Conservation (phyloP, 805 yeast species). For the Ogataea ramenticola region DNA sequence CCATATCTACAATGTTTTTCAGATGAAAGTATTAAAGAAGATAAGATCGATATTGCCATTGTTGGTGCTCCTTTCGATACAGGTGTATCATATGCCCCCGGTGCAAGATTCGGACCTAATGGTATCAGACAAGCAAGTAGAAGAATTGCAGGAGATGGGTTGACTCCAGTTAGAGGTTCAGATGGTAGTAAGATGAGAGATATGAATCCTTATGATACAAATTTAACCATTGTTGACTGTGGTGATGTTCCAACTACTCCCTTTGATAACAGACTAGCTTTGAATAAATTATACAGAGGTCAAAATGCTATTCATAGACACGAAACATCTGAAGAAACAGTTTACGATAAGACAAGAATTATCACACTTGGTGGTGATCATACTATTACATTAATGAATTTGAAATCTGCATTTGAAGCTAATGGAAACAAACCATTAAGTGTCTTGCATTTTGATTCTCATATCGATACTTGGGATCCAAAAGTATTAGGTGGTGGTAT, state of each 20-base stretch:
- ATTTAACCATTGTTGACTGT: conserved; percentile 41
- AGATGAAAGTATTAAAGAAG: conserved; percentile 11
- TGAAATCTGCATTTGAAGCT: conserved; percentile 39
- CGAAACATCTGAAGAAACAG: conserved; percentile 12
- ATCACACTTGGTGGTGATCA: conserved; percentile 55
- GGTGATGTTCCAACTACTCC: conserved; percentile 58
- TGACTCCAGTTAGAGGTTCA: conserved; percentile 32
- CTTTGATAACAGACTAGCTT: conserved; percentile 49
- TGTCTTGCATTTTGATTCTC: conserved; percentile 54
- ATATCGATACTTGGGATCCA: conserved; percentile 67
- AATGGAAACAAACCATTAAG: conserved; percentile 31
- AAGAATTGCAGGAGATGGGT: conserved; percentile 34
- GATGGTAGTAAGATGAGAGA: conserved; percentile 28
- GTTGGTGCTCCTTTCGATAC: conserved; percentile 57
- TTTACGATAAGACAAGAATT: conserved; percentile 23
- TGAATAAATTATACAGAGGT: conserved; percentile 50
- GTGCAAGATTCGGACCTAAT: conserved; percentile 55
- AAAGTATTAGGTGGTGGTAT: conserved; percentile 55
- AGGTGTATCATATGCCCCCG: conserved; percentile 48
- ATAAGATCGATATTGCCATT: conserved; percentile 40
- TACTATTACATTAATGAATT: conserved; percentile 41
- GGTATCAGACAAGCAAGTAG: conserved; percentile 36
- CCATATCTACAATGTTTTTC: conserved; percentile 38
- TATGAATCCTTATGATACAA: conserved; percentile 36
- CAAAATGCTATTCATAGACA: conserved; percentile 40